Conservation (phyloP, 2,329 filamentous ascomycete species). For the Akanthomyces muscarius region DNA sequence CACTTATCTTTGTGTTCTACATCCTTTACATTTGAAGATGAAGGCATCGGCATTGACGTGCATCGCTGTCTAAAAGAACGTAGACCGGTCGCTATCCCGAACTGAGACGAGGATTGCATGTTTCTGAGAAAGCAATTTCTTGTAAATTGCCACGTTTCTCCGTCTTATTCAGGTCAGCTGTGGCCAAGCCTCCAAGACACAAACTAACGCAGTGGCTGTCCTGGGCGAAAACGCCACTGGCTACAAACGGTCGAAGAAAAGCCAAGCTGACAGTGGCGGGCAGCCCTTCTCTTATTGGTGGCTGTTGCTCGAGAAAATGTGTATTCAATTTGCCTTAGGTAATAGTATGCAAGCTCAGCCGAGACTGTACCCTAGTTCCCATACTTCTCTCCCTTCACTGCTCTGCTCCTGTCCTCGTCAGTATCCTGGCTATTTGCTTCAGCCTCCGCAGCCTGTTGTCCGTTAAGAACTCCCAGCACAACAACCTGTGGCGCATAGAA, state of each 20-base stretch:
- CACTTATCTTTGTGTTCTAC: neutral
- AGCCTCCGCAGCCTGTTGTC: neutral
- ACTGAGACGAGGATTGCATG: neutral
- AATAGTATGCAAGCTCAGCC: no score
- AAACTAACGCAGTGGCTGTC: neutral
- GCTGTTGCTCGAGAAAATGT: no score
- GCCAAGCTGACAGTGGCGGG: neutral
- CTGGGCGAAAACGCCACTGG: neutral
- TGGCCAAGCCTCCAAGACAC: neutral
- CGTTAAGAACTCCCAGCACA: neutral
- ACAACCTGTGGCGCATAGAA: conserved; percentile 14
- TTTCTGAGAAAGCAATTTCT: neutral
- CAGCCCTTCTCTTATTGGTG: neutral
- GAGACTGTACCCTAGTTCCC: neutral
- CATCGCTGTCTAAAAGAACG: neutral
- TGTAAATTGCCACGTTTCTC: neutral
- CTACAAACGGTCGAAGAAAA: neutral
- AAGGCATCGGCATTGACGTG: no score
- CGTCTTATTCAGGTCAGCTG: neutral
- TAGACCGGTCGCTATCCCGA: neutral
- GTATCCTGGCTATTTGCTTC: neutral
- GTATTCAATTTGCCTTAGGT: no score
- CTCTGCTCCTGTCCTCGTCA: neutral
- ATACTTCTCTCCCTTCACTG: neutral
- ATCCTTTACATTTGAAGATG: no score